Base-by-base conservation (phyloP, 805 yeast genomes). In the Zygotorulaspora chibaensis region DNA sequence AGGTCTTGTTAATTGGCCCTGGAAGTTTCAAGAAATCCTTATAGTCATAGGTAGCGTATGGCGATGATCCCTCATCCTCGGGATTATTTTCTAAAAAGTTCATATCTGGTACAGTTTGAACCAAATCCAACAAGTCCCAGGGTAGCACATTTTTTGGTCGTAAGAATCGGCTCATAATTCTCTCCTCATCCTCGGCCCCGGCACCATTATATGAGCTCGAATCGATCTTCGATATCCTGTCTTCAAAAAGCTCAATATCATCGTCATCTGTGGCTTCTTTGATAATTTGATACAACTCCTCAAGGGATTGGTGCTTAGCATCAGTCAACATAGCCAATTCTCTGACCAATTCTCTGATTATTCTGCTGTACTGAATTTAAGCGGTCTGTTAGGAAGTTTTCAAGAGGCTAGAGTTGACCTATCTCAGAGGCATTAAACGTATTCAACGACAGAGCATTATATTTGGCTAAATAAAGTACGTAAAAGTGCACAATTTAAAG, bases 71-170 rank as follows among this genome's bases (percentile, higher is more conserved):
- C 8, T 41, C 35, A 18, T 37, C 36, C 3, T 54, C 46, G 37
- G 57, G 56, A 16, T 47, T 54, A 3, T 62, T 46, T 1, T 58
- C 61, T 48, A 40, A 50, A 45, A 48, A 45, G 29, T 62, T 47
- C 18, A 59, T 62, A 3, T 66, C 59, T 0, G 85, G 87, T 2
- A 70, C 61, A 15, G 72, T 73, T 59, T 87, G 95, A 7, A 87
- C 75, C 16, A 78, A 62, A 57, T 85, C 86, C 7, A 90, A 70
- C 53, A 91, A 69, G 39, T 79, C 83, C 84, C 90, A 80, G 0
- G 84, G 72, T 16, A 91, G 69, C 37, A 72, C 70, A 36, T 74
- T 71, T 0, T 81, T 73, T 0, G 96, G 96, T 12, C 74, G 75
- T 29, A 89, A 68, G 43, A 79, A 81, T 38, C 72, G 75, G 0